A percentile compares a stretch with the other conserved stretches of the same genome.
phyloP scores from a whole-genome alignment of 352 stramenopile genomes.

The Pythium myriotylum region DNA sequence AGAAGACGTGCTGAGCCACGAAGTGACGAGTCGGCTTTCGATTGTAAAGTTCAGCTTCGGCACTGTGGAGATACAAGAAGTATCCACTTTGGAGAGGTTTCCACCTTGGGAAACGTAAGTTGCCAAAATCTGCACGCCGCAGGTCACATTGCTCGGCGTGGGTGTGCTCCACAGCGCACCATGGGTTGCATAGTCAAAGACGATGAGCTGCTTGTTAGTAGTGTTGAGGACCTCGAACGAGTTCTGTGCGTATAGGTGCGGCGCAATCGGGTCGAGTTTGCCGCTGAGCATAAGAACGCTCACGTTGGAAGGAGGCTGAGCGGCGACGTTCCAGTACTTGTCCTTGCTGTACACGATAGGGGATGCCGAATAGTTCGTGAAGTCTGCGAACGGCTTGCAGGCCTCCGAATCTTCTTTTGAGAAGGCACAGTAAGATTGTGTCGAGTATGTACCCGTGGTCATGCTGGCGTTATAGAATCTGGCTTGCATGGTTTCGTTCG shows the following conservation, averaged over 20 bases:
- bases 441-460: constrained; percentile 8
- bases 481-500: background rate
- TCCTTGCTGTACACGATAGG: constrained; percentile 29
- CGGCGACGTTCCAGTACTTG: constrained; percentile 31
- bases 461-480: constrained; percentile 20
- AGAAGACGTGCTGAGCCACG: constrained; percentile 39
- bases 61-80: constrained; percentile 31
- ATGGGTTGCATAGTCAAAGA: constrained; percentile 33
- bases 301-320: constrained; percentile 15
- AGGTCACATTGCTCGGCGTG: constrained; percentile 17
- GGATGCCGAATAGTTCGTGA: constrained; percentile 14
- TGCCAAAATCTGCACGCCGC: constrained; percentile 31
- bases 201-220: constrained; percentile 31
- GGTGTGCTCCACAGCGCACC: constrained; percentile 17
- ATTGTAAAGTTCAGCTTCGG: constrained; percentile 12
- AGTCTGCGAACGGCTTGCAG: constrained; percentile 1
- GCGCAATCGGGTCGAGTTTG: constrained; percentile 34
- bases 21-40: constrained; percentile 44
- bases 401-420: constrained; percentile 11
- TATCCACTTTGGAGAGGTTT: constrained; percentile 26
- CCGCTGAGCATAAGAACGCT: constrained; percentile 36
- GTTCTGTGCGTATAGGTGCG: constrained; percentile 25
- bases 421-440: constrained; percentile 29
- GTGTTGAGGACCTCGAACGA: constrained; percentile 23
- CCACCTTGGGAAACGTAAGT: constrained; percentile 32